Conservation (phyloP, 176 grass and related monocot genomes). For the Hordeum vulgare region MorexV3_pseudomolecules_assembly NC_058524.1:616686392-616686891, state of each 20-base stretch:
- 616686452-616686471: not conserved
- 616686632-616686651: not conserved
- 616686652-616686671: not conserved
- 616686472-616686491: constrained; percentile 29
- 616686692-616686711: not conserved
- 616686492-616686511: not conserved
- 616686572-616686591: not conserved
- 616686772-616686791: no score
- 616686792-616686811: no score
- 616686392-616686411: not conserved
- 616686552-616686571: not conserved
- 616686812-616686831: not conserved
- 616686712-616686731: no score
- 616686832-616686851: not conserved
- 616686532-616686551: not conserved
- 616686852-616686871: not conserved
- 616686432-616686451: constrained; percentile 34
- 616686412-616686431: constrained; percentile 15
- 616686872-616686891: not conserved
- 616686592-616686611: constrained; percentile 3
- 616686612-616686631: constrained; percentile 7
- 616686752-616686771: not conserved
- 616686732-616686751: not conserved
- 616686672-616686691: not conserved
- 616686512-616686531: constrained; percentile 33